Conservation (phyloP, 768 basidiomycete species). For the Dacryopinax spathularia region DNA sequence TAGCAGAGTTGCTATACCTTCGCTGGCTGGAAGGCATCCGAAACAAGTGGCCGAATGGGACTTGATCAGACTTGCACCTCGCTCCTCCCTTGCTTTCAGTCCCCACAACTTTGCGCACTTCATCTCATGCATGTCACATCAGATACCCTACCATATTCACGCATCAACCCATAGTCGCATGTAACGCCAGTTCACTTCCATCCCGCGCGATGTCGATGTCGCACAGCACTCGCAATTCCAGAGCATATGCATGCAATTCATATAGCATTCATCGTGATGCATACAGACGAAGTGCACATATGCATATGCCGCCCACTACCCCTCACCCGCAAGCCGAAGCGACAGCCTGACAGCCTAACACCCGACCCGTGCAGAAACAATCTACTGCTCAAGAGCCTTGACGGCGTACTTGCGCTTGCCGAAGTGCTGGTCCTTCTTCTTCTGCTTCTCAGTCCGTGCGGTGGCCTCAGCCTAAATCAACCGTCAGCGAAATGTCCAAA, state of each 20-base stretch:
- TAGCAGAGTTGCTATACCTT: constrained; percentile 92
- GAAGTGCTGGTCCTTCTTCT: constrained; percentile 91
- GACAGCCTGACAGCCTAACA: background rate
- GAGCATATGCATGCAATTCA: constrained; percentile 2
- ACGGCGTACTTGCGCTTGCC: constrained; percentile 88
- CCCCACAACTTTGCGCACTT: no score
- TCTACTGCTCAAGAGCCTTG: constrained; percentile 39
- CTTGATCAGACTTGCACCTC: background rate
- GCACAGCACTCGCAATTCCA: background rate
- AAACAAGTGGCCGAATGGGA: constrained; percentile 60
- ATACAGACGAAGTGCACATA: constrained; percentile 1
- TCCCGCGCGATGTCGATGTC: no score
- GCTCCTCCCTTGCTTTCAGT: no score
- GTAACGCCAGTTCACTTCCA: no score
- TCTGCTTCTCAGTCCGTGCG: constrained; percentile 80
- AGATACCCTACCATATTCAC: no score
- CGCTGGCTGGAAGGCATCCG: constrained; percentile 88
- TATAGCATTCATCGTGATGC: background rate
- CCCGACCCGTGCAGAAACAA: background rate
- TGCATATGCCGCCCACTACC: background rate
- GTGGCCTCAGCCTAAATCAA: constrained; percentile 61
- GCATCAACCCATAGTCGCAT: no score
- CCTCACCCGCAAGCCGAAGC: background rate
- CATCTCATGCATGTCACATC: background rate
- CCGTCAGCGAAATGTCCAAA: constrained; percentile 5